These are phyloP conservation scores for Aureoboletus auriporus DNA, from an alignment of 768 basidiomycete genomes.

Conservation along the genomic window DNA sequence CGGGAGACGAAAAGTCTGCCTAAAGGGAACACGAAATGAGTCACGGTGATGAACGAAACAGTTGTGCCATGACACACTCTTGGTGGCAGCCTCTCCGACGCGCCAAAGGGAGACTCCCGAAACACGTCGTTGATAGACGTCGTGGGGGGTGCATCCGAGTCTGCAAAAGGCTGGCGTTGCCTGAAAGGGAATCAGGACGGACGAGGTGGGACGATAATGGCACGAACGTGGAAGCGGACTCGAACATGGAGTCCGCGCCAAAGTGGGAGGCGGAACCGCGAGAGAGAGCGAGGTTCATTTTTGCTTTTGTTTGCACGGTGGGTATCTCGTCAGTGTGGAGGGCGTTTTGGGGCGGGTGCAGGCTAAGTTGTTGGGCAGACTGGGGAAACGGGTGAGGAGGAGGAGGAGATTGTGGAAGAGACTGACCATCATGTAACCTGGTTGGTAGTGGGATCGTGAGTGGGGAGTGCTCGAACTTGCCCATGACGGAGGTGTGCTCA, in stretches of 20 bases:
- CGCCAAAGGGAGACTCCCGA: conserved; percentile 40
- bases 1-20: conserved; percentile 10
- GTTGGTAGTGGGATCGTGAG: conserved; percentile 73
- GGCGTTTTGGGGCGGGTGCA: conserved; percentile 48
- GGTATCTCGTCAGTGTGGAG: conserved; percentile 72
- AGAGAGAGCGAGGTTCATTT: conserved; percentile 67
- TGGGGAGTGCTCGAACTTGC: conserved; percentile 69
- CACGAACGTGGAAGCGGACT: conserved; percentile 44
- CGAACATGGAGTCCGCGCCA: conserved; percentile 84
- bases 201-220: neutral
- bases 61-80: conserved; percentile 14
- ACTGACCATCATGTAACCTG: conserved; percentile 76
- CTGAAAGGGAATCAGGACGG: conserved; percentile 29
- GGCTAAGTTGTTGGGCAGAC: conserved; percentile 64
- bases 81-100: conserved; percentile 21
- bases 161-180: conserved; percentile 58
- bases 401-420: neutral
- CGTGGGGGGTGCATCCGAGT: conserved; percentile 80
- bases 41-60: neutral
- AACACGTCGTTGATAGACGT: conserved; percentile 74
- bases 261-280: conserved; percentile 66
- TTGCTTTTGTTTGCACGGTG: conserved; percentile 75
- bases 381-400: neutral
- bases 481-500: conserved; percentile 42
- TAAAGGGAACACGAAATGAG: neutral